These are phyloP conservation scores for Aspergillus campestris DNA, from an alignment of 495 filamentous ascomycete genomes.

Conservation along the genomic window DNA sequence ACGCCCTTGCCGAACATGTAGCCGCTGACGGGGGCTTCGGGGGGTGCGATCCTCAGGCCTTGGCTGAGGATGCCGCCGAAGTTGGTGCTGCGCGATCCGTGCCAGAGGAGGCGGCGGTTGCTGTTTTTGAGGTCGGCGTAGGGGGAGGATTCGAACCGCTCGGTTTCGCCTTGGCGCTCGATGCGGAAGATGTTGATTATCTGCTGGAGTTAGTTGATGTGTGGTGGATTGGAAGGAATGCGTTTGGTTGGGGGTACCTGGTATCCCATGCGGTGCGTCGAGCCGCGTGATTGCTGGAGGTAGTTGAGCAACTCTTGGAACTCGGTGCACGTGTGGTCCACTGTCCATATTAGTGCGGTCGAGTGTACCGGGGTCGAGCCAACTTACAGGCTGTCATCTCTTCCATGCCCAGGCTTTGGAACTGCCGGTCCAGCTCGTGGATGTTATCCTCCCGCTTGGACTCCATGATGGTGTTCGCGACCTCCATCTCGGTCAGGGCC, in stretches of 20 bases:
- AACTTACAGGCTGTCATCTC: constrained; percentile 58
- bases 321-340: constrained; percentile 51
- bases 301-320: constrained; percentile 57
- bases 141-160: constrained; percentile 52
- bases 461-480: constrained; percentile 66
- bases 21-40: constrained; percentile 68
- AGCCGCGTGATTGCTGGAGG: constrained; percentile 52
- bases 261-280: constrained; percentile 51
- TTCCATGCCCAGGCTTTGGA: constrained; percentile 56
- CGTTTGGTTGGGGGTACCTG: constrained; percentile 9
- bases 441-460: constrained; percentile 41
- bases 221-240: not conserved
- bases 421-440: constrained; percentile 63
- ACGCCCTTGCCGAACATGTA: constrained; percentile 88
- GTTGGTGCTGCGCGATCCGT: constrained; percentile 67
- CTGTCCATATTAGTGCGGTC: constrained; percentile 11
- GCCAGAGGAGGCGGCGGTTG: constrained; percentile 74
- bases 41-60: constrained; percentile 78
- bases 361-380: not conserved
- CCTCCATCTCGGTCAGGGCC: constrained; percentile 72
- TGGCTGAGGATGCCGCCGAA: constrained; percentile 77
- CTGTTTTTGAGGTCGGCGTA: constrained; percentile 38
- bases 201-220: constrained; percentile 9
- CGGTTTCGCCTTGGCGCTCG: constrained; percentile 62
- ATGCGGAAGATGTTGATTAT: constrained; percentile 79